Base-by-base conservation (phyloP, 805 yeast species). In the Pichia californica region DNA sequence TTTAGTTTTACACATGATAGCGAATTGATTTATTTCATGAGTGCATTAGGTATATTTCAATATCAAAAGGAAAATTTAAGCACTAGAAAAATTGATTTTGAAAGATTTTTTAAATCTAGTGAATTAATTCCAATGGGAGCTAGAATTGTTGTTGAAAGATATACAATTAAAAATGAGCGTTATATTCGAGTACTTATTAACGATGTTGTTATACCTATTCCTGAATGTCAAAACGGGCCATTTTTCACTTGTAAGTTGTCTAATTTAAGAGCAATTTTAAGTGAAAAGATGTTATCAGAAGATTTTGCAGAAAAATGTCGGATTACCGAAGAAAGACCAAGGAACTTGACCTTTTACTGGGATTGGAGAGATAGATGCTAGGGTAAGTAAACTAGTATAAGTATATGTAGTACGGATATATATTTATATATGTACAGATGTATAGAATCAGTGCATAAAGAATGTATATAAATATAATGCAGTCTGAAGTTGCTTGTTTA, bases 1-100 rank as follows among this genome's bases (percentile, higher is more conserved):
- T 68, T 83, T 51, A 82, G 45, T 31, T 40, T 49, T 45, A 35
- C 86, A 14, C 95, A 87, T 56, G 95, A 87, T 58, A 74, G 82
- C 31, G 83, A 81, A 49, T 61, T 85, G 33, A 67, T 78, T 49
- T 67, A 80, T 33, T 79, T 72, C 52, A 64, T 81, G 52, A 67
- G 85, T 25, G 84, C 91, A 2, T 62, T 84, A 38, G 88, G 87
- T 7, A 23, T 46, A 8, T 47, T 71, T 45, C 65, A 68, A 49
- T 67, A 74, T 16, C 61, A 54, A 29, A 44, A 53, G 3, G 65
- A 68, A 32, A 71, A 79, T 4, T 57, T 71, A 6, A 44, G 47
- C 16, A 38, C 44, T 14, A 68, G 68, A 47, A 63, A 64, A 38
- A 69, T 77, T 35, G 67, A 63, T 14, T 72, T 73, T 61, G 64